Evolutionary conservation across 2,329 filamentous ascomycete species (phyloP).

Genomic region (Colletotrichum sp.): DNA sequence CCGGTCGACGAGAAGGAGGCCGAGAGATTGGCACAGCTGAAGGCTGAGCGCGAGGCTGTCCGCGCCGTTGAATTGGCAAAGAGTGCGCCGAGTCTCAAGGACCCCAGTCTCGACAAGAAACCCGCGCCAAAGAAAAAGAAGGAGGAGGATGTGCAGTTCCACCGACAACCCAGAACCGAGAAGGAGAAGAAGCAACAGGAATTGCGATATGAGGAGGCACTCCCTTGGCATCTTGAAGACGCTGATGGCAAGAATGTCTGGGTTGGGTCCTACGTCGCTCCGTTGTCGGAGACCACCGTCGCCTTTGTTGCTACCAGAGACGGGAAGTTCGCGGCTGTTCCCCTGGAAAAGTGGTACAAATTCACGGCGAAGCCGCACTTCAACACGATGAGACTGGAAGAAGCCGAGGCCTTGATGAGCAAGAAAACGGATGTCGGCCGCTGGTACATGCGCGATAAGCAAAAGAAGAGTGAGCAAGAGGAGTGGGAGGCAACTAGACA

Average conservation of each 20-base stretch:
- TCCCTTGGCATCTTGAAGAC: slow-evolving; percentile 97
- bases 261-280: slow-evolving; percentile 89
- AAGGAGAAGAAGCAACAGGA: slow-evolving; percentile 77
- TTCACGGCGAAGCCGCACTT: slow-evolving; percentile 84
- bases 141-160: slow-evolving; percentile 85
- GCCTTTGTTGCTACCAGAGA: slow-evolving; percentile 72
- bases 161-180: slow-evolving; percentile 78
- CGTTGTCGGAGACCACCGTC: slow-evolving; percentile 84
- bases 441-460: slow-evolving; percentile 77
- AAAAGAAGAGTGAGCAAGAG: slow-evolving; percentile 60
- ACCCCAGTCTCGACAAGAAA: slow-evolving; percentile 55
- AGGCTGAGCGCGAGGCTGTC: slow-evolving; percentile 84
- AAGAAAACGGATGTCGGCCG: slow-evolving; percentile 78
- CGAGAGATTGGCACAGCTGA: slow-evolving; percentile 69
- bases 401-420: slow-evolving; percentile 83
- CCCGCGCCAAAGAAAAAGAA: slow-evolving; percentile 74
- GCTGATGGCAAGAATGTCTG: slow-evolving; percentile 95
- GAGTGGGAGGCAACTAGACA: slow-evolving; percentile 65
- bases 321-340: slow-evolving; percentile 80
- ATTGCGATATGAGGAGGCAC: slow-evolving; percentile 89
- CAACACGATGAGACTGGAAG: slow-evolving; percentile 77
- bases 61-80: slow-evolving; percentile 87
- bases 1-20: slow-evolving; percentile 62
- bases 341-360: slow-evolving; percentile 94
- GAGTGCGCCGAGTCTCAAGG: slow-evolving; percentile 82